These are phyloP conservation scores for Blastomyces percursus DNA, from an alignment of 2,329 filamentous ascomycete species.

Conservation along the genomic window DNA sequence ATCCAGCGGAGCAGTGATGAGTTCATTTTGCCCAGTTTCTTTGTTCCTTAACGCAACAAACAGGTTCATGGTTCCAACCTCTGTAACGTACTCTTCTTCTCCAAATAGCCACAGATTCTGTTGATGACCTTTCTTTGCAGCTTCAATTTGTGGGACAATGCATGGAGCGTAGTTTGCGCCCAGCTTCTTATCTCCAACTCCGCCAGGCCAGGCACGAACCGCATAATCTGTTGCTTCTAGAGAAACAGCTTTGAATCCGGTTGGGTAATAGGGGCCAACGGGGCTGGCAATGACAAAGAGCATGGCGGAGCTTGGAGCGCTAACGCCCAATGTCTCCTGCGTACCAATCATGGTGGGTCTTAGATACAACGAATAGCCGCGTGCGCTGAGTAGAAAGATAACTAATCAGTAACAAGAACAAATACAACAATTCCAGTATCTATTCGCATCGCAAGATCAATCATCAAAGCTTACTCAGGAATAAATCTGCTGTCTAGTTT, in stretches of 20 bases:
- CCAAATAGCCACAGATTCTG: slow-evolving; percentile 98
- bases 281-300: slow-evolving; percentile 93
- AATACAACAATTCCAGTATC: background rate
- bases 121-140: slow-evolving; percentile 83
- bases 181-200: slow-evolving; percentile 96
- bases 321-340: slow-evolving; percentile 84
- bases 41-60: slow-evolving; percentile 79
- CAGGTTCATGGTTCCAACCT: slow-evolving; percentile 98
- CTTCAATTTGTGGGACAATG: slow-evolving; percentile 90
- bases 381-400: slow-evolving; percentile 32
- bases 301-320: slow-evolving; percentile 80
- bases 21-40: slow-evolving; percentile 79
- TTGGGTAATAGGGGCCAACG: slow-evolving; percentile 95
- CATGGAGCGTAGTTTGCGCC: slow-evolving; percentile 99
- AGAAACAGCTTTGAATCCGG: slow-evolving; percentile 93
- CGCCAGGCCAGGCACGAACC: slow-evolving; percentile 93
- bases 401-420: slow-evolving; percentile 5
- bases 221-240: slow-evolving; percentile 95
- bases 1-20: slow-evolving; percentile 89
- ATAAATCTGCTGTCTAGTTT: slow-evolving; percentile 83
- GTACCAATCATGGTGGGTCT: slow-evolving; percentile 96
- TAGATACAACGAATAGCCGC: slow-evolving; percentile 90
- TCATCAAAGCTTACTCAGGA: slow-evolving; percentile 47
- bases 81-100: slow-evolving; percentile 88
- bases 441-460: background rate